Evolutionary conservation across 768 basidiomycete genomes (phyloP), one percentile per base, ranked within the genome.

Genomic region (Podaxis sp.): DNA sequence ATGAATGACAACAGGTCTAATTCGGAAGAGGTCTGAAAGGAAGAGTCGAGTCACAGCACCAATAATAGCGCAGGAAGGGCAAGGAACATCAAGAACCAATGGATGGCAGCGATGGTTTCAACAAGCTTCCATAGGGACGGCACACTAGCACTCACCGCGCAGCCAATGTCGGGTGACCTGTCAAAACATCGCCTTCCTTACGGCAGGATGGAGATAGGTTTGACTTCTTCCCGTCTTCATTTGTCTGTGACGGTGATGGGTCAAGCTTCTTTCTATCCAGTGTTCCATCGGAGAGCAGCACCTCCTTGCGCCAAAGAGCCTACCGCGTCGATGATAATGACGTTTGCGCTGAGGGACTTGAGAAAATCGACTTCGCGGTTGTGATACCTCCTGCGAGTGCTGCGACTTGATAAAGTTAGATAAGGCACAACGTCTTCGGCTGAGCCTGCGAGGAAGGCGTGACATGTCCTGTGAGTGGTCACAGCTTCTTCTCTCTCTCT

Each of bases 371-470:
- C 77, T 99, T 99, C 58, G 96, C 95, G 7, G 95, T 95, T 22
- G 95, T 93, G 62, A 99, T 98, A 2, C 96, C 94, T 7, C 97
- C 97, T 30, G 96, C 98, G 20, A 99, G 84, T 46, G 96, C 96
- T 65, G 97, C 84, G 63, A 99, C 96, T 96, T 58, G n/a, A 26
- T 2, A 40, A 24, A 37, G 26, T 24, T 20, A 46, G n/a, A 17
- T 24, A 28, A 26, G 36, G 8, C 12, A 20, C 6, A 12, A 44
- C 13, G 15, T 15, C 30, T 8, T 33, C 30, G 30, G 12, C 13
- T n/a, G 5, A 8, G 30, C 8, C n/a, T 33, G 30, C 1, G 30
- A 33, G 30, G 30, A 33, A 33, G 33, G 33, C 33, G 33, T 33
- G 33, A 33, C 33, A 8, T 1, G 0, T 30, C 30, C 8, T 2